Conservation (phyloP, 2,329 filamentous ascomycete genomes). For the Neopestalotiopsis clavispora region DNA sequence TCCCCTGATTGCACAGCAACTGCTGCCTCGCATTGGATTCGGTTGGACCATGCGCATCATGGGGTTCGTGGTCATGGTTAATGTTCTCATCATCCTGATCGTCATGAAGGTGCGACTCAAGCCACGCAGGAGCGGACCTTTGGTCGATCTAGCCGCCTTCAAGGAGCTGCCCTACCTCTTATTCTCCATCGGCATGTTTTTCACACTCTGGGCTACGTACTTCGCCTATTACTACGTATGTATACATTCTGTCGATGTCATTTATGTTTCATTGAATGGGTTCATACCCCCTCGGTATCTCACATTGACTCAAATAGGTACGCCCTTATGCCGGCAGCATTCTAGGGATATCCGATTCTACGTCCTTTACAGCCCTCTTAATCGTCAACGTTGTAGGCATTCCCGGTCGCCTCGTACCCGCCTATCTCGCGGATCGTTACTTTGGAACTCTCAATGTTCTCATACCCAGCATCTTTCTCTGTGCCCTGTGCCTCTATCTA, state of each 20-base stretch:
- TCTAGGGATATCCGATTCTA: not conserved
- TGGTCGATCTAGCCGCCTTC: conserved; percentile 47
- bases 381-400: not conserved
- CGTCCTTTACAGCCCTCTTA: not conserved
- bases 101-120: conserved; percentile 43
- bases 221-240: conserved; percentile 1
- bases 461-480: not conserved
- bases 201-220: not conserved
- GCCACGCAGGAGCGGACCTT: conserved; percentile 40
- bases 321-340: not conserved
- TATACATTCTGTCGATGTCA: too few relatives aligned
- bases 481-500: not conserved
- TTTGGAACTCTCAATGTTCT: not conserved
- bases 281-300: too few relatives aligned
- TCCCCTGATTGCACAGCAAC: not conserved
- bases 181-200: not conserved
- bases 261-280: too few relatives aligned
- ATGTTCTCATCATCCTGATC: conserved; percentile 28
- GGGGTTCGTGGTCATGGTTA: conserved; percentile 21
- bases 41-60: conserved; percentile 19
- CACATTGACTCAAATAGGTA: too few relatives aligned
- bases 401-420: not conserved
- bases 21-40: conserved; percentile 25
- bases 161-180: conserved; percentile 42
- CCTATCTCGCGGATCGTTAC: not conserved